Percentiles rank a stretch among this genome's conserved stretches.
These are phyloP conservation scores for Paecilomyces variotii DNA, from an alignment of 2,329 filamentous ascomycete species.

Conservation along the genomic window DNA sequence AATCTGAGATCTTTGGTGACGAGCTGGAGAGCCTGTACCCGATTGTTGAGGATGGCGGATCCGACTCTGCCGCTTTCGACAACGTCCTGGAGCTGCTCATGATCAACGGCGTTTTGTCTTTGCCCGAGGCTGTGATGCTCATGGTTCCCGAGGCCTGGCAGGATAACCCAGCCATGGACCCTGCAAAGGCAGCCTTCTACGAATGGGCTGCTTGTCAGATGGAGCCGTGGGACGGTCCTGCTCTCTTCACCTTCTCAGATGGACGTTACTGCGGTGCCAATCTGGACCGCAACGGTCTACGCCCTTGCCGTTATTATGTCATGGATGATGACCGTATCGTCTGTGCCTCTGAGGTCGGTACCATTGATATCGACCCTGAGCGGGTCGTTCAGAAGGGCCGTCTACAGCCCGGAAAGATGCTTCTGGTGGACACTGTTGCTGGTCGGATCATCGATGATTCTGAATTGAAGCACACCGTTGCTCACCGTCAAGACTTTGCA, in stretches of 20 bases:
- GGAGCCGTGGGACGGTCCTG: slow-evolving; percentile 97
- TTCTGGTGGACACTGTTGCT: slow-evolving; percentile 80
- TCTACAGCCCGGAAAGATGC: slow-evolving; percentile 89
- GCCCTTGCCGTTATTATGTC: slow-evolving; percentile 94
- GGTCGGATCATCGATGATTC: slow-evolving; percentile 91
- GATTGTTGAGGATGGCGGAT: slow-evolving; percentile 92
- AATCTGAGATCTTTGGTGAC: slow-evolving; percentile 84
- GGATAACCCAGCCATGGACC: slow-evolving; percentile 84
- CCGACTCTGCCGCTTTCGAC: slow-evolving; percentile 93
- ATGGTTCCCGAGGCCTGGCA: slow-evolving; percentile 99
- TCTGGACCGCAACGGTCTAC: slow-evolving; percentile 87
- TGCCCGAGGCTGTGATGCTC: slow-evolving; percentile 95
- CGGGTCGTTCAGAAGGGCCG: slow-evolving; percentile 86
- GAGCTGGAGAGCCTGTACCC: slow-evolving; percentile 87
- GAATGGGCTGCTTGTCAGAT: slow-evolving; percentile 98
- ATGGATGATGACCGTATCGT: slow-evolving; percentile 96
- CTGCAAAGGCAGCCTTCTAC: slow-evolving; percentile 93
- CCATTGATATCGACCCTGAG: slow-evolving; percentile 85
- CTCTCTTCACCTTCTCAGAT: slow-evolving; percentile 94
- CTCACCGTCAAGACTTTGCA: slow-evolving; percentile 80
- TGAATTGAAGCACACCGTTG: slow-evolving; percentile 81
- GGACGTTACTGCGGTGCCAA: slow-evolving; percentile 96
- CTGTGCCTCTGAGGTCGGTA: slow-evolving; percentile 92
- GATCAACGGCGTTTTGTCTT: slow-evolving; percentile 90
- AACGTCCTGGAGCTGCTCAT: slow-evolving; percentile 90